Evolutionary conservation across 148 eudicot genomes (phyloP), one percentile per base, ranked within the genome.

Genomic region (Rhododendron ferrugineum): DNA sequence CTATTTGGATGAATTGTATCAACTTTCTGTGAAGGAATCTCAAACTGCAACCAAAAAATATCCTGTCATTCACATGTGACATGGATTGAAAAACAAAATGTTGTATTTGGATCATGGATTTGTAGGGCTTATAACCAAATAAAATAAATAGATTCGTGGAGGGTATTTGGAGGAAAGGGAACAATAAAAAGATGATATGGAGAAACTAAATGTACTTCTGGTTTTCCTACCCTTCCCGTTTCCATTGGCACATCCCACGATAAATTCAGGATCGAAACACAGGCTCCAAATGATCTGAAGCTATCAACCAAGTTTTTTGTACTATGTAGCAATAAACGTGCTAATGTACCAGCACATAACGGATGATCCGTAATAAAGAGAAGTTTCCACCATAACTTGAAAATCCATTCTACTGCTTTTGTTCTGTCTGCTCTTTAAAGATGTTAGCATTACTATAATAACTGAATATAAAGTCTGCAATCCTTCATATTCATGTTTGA

Each of bases 1-100:
- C 98, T 89, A 86, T 91, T 93, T 78, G 99, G 92, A 75, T 94
- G 98, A 87, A 93, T 90, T 88, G 94, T 88, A 64, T 91, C 89
- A 14, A 95, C 94, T 84, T 82, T 84, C 87, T 94, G 90, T 42
- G 88, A 79, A n/a, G 98, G 94, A 87, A 93, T 85, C 49, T 96
- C 96, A 91, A 93, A 96, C 99, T 94, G 97, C 91, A 90, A 47
- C 56, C 56, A 77, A 82, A 46, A 40, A 18, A 30, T 77, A 50
- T 28, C 52, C 36, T 5, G 40, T 73, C 78, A 72, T 81, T 30
- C 68, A 13, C 32, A 66, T 68, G 16, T 10, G 37, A 49, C 58
- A 13, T 66, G 20, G 9, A 14, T 32, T 70, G 16, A 11, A 30
- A 4, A 14, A 30, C 75, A 30, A 70, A 70, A 70, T 70, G 36